Evolutionary conservation across 2,329 filamentous ascomycete genomes (phyloP).

Genomic region (Pseudogymnoascus sp.): DNA sequence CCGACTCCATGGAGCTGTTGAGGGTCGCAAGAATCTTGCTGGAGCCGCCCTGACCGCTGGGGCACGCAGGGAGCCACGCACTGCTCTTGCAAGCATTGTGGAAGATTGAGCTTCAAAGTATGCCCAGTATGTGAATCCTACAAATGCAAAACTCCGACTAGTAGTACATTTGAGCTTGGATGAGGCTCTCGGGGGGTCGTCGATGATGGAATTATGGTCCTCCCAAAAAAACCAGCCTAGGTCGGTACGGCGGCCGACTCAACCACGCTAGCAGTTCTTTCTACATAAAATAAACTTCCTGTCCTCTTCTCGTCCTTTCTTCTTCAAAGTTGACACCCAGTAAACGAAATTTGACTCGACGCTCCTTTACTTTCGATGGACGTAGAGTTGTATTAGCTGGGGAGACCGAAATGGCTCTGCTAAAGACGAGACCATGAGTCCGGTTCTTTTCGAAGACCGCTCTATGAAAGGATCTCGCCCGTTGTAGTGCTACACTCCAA

Average conservation of each 20-base stretch:
- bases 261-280: constrained; percentile 18
- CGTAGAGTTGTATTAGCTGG: constrained; percentile 49
- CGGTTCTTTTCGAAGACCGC: constrained; percentile 23
- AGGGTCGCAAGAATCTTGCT: constrained; percentile 28
- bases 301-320: constrained; percentile 32
- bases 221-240: constrained; percentile 21
- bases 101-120: constrained; percentile 7
- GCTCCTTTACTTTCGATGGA: constrained; percentile 39
- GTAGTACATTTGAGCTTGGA: constrained; percentile 9
- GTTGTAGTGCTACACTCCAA: constrained; percentile 25
- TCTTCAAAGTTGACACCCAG: constrained; percentile 50
- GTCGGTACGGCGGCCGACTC: constrained; percentile 17
- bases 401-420: constrained; percentile 37
- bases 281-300: constrained; percentile 11
- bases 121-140: not conserved
- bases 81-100: constrained; percentile 28
- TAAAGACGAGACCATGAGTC: constrained; percentile 30
- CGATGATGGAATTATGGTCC: constrained; percentile 9
- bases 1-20: constrained; percentile 35
- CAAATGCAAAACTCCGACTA: constrained; percentile 23
- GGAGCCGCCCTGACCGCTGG: constrained; percentile 22
- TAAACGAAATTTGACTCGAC: constrained; percentile 53
- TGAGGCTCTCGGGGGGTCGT: not conserved
- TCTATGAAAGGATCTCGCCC: constrained; percentile 26
- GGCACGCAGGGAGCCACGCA: constrained; percentile 22